These are phyloP conservation scores for Neoboletus brunneissimus DNA, from an alignment of 768 basidiomycete species.

Conservation along the genomic window DNA sequence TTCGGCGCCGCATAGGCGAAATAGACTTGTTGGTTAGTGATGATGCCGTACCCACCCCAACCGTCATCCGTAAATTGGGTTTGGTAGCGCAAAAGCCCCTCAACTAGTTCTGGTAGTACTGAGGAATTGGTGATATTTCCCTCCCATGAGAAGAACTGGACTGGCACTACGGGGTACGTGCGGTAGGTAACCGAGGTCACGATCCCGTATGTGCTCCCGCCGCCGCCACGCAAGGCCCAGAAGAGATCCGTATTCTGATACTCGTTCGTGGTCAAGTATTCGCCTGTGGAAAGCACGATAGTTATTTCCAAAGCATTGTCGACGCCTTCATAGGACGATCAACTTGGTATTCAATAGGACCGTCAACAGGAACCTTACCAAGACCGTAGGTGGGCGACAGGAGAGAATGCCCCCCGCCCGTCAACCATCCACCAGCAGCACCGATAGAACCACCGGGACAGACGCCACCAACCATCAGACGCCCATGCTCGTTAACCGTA, in stretches of 20 bases:
- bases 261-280: conserved; percentile 38
- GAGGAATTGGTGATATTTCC: conserved; percentile 32
- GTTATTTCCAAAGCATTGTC: conserved; percentile 48
- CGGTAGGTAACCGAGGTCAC: conserved; percentile 45
- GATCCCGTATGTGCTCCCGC: conserved; percentile 47
- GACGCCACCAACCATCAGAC: conserved; percentile 46
- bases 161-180: conserved; percentile 38
- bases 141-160: conserved; percentile 27
- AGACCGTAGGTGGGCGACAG: conserved; percentile 42
- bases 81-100: conserved; percentile 35
- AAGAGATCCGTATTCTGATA: conserved; percentile 45
- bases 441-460: conserved; percentile 42
- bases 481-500: conserved; percentile 36
- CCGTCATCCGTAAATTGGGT: conserved; percentile 39
- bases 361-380: conserved; percentile 23
- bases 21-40: background rate
- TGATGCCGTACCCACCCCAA: conserved; percentile 41
- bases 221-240: conserved; percentile 53
- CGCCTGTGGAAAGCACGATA: conserved; percentile 42
- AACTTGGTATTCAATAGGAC: background rate
- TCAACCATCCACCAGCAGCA: conserved; percentile 47
- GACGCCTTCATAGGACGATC: conserved; percentile 32
- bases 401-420: conserved; percentile 46
- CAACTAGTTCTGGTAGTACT: conserved; percentile 28
- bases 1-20: conserved; percentile 28